Base-by-base conservation (phyloP, 352 stramenopile species). In the Phytophthora lateralis region DNA sequence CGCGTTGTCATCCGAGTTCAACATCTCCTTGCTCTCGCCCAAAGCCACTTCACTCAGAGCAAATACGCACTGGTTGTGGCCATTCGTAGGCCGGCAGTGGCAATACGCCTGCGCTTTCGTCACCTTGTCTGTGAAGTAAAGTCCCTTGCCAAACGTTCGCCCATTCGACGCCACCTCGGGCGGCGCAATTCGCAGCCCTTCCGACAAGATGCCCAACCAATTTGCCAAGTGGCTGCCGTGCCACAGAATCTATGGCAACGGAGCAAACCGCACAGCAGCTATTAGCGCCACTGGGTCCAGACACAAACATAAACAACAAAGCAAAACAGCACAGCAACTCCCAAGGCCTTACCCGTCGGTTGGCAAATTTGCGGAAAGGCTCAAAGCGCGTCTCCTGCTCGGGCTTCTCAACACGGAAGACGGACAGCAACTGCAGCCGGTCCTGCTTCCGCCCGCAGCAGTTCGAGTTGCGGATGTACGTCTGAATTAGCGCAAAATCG, bases 41-140 rank as follows among this genome's bases (percentile, higher is more conserved):
- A 93, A 54, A 4, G 85, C 85, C 21, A 93, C 84, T 62, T 91
- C 80, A 39, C 72, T 87, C 26, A 89, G 55, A 37, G 86, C 60
- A 41, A 89, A 80, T 6, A 91, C 66, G 43, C 78, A 85, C 32
- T 76, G 63, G 30, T 87, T 75, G 38, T 78, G 63, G 30, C 63
- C 56, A 32, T 77, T 73, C 24, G 69, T 75, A n/a, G 70, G 70
- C 17, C 70, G 60, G 35, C 68, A 75, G 34, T 87, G 80, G 65
- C 80, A 91, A 34, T 90, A 91, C 27, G 71, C 69, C 62, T 88
- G 77, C 7, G 82, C 82, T 46, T 88, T 88, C 14, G 84, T 88
- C 57, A 89, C 80, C 66, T 91, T 92, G 59, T 96, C 89, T 10
- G 89, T 90, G 61, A 95, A 96, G 58, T 96, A 97, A 7, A 97